Base-by-base conservation (phyloP, 257 asterid species). In the Scutellaria minor region DNA sequence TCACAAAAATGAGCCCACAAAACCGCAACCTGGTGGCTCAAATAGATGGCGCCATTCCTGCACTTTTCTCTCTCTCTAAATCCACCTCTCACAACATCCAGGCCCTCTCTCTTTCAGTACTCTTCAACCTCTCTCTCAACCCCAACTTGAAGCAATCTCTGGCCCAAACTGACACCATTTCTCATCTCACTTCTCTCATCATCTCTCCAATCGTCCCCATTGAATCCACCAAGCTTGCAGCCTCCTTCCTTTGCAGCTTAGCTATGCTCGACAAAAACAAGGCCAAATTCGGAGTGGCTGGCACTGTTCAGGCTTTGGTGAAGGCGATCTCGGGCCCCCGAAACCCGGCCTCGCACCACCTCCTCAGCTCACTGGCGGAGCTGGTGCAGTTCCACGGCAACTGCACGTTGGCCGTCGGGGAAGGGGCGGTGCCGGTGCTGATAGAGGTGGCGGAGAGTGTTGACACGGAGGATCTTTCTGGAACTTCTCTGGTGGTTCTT, bases 321-420 rank as follows among this genome's bases (percentile, higher is more conserved):
- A 80, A 70, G 40, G 88, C 90, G 5, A 78, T 89, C 7, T 82
- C 82, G 22, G 79, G 78, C 27, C 83, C 84, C 0, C 53, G 76
- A 6, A 50, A 74, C 59, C 83, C 85, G 20, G 85, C 93, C 50
- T 55, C 86, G 2, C 93, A 89, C 75, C 89, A 89, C 70, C 86
- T 89, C 41, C 96, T 91, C 41, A 86, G 91, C 76, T 70, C 91
- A 20, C 77, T 91, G 45, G 87, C 90, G 7, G 97, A 91, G 75
- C 85, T 89, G n/a, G 93, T 86, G 66, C 96, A 86, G 66, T 89
- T 89, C 73, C 97, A 89, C 3, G 96, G 97, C 41, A 91, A 91
- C 74, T 91, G 97, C 85, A 91, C 93, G 6, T 6, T 89, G 74
- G 96, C 96, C 0, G 95, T 91, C 7, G 78, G 70, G 35, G 79